phyloP scores from a whole-genome alignment of 371 early-diverging fungal genomes.

The Mucor piriformis region DNA sequence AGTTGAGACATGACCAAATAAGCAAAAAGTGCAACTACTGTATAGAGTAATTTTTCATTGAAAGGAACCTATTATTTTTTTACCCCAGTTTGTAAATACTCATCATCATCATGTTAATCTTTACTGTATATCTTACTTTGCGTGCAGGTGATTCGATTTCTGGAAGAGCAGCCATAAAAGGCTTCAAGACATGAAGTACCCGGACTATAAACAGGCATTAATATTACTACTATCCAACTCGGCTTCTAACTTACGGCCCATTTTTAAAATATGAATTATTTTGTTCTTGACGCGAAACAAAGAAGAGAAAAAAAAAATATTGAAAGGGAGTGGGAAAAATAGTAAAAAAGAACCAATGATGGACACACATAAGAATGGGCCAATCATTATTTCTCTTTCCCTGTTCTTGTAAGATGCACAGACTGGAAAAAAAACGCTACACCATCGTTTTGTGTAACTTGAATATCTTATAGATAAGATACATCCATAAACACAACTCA shows the following conservation, averaged over 20 bases:
- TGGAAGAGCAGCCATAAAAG: constrained; percentile 98
- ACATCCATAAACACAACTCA: background rate
- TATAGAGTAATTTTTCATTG: constrained; percentile 99
- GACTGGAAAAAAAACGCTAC: background rate
- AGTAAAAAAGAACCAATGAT: constrained; percentile 11
- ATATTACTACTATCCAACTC: background rate
- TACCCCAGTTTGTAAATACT: constrained; percentile 4
- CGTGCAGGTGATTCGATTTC: constrained; percentile 96
- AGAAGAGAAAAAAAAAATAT: constrained; percentile 7
- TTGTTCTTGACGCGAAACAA: constrained; percentile 11
- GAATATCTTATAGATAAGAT: background rate
- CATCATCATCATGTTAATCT: constrained; percentile 7
- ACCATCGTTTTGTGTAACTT: background rate
- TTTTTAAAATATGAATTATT: constrained; percentile 4
- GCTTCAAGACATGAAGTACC: constrained; percentile 95
- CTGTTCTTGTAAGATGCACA: constrained; percentile 1
- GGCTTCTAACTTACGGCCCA: constrained; percentile 24
- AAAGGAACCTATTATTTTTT: constrained; percentile 83
- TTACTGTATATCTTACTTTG: constrained; percentile 78
- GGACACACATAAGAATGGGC: background rate
- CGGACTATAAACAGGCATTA: constrained; percentile 68
- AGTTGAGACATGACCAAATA: constrained; percentile 99
- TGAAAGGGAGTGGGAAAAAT: constrained; percentile 4
- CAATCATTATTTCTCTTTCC: background rate
- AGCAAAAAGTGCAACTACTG: constrained; percentile 96